These are phyloP conservation scores for Phytophthora aleatoria DNA, from an alignment of 352 stramenopile genomes.

Conservation along the genomic window DNA sequence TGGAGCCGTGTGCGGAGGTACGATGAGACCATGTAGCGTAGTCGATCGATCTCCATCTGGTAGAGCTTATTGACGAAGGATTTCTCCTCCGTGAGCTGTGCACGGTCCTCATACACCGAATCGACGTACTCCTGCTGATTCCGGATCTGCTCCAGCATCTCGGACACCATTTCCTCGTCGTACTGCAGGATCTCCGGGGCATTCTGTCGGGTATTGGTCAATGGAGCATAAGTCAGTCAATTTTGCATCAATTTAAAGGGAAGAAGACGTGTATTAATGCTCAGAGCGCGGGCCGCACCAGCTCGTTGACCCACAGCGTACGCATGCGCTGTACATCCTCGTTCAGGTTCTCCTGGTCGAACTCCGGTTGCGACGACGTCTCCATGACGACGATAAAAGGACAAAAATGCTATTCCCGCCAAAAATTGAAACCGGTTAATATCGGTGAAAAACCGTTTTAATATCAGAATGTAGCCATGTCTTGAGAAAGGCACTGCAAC, in stretches of 20 bases:
- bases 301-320: constrained; percentile 81
- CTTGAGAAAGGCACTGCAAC: constrained; percentile 35
- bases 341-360: constrained; percentile 78
- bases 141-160: constrained; percentile 85
- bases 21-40: constrained; percentile 84
- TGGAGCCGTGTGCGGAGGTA: constrained; percentile 78
- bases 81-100: constrained; percentile 71
- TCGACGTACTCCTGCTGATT: constrained; percentile 91
- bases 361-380: constrained; percentile 36
- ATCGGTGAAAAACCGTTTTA: neutral
- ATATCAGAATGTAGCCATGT: constrained; percentile 21
- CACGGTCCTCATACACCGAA: constrained; percentile 71
- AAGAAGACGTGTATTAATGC: neutral
- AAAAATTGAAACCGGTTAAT: constrained; percentile 18
- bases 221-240: constrained; percentile 12
- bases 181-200: constrained; percentile 78
- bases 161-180: constrained; percentile 75
- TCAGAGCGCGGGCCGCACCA: constrained; percentile 38
- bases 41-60: constrained; percentile 89
- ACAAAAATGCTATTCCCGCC: constrained; percentile 12
- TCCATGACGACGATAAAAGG: constrained; percentile 13
- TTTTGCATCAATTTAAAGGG: constrained; percentile 11
- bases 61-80: constrained; percentile 88
- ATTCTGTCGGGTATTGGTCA: constrained; percentile 47
- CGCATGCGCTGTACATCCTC: constrained; percentile 79